A percentile compares a stretch with the other conserved stretches of the same genome.
phyloP scores from a whole-genome alignment of 495 filamentous ascomycete species.

The Hypoxylon trugodes region DNA sequence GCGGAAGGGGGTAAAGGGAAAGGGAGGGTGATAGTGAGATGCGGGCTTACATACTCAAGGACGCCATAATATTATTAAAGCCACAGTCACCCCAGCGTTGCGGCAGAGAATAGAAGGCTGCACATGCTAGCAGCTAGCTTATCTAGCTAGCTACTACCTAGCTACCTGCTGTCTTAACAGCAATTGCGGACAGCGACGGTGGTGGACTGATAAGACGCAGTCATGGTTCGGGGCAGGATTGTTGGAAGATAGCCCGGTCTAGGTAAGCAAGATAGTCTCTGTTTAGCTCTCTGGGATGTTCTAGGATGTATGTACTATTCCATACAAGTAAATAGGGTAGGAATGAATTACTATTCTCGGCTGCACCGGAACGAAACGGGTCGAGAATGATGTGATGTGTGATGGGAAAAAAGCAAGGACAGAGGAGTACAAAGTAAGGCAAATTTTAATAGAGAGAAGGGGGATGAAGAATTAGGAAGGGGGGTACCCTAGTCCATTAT shows the following conservation, averaged over 20 bases:
- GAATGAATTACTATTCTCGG: conserved; percentile 5
- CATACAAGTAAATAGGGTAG: background rate
- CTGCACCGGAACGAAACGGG: conserved; percentile 19
- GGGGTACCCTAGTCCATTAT: conserved; percentile 8
- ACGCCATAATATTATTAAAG: conserved; percentile 43
- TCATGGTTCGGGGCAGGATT: conserved; percentile 35
- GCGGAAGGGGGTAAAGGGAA: background rate
- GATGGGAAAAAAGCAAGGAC: background rate
- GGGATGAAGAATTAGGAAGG: background rate
- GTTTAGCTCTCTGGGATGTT: too few relatives aligned
- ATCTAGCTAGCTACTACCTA: too few relatives aligned
- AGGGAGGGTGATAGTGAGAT: background rate
- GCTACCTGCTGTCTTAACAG: conserved; percentile 26
- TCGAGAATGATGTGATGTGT: too few relatives aligned
- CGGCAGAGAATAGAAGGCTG: conserved; percentile 25
- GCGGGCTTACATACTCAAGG: conserved; percentile 46
- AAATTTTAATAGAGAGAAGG: conserved; percentile 1
- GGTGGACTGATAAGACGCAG: conserved; percentile 39
- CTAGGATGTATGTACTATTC: too few relatives aligned
- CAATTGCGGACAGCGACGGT: conserved; percentile 26
- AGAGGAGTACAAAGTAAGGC: conserved; percentile 8
- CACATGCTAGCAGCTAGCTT: conserved; percentile 39
- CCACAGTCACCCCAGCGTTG: conserved; percentile 41
- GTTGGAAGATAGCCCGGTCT: conserved; percentile 4
- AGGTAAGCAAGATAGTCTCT: conserved; percentile 3